These are phyloP conservation scores for Catharanthus roseus DNA, from an alignment of 257 asterid genomes.

Conservation along the genomic window DNA sequence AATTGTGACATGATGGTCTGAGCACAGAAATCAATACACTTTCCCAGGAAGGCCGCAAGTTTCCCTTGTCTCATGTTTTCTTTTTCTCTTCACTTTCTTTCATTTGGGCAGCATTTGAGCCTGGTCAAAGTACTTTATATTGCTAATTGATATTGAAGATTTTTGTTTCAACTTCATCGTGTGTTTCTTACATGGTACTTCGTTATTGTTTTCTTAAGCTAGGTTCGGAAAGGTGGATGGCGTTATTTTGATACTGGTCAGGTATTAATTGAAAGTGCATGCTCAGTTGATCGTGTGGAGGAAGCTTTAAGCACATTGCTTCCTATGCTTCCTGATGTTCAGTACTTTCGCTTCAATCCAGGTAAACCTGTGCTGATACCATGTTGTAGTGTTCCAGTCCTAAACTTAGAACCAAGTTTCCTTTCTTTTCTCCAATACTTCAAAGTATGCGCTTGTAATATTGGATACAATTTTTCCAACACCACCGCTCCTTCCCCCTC, in stretches of 20 bases:
- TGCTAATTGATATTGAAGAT: not conserved
- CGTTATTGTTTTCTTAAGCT: slow-evolving; percentile 23
- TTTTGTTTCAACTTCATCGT: not conserved
- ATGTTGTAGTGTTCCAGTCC: not conserved
- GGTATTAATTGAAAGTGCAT: slow-evolving; percentile 95
- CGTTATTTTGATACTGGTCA: slow-evolving; percentile 97
- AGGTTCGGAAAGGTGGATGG: slow-evolving; percentile 98
- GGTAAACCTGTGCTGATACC: slow-evolving; percentile 35
- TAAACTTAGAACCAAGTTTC: too few relatives aligned
- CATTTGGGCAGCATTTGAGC: not conserved
- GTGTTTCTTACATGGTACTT: not conserved
- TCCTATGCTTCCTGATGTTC: slow-evolving; percentile 92
- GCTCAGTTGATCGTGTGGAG: slow-evolving; percentile 98
- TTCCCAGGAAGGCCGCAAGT: not conserved
- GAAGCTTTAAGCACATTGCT: slow-evolving; percentile 90
- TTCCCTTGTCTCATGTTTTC: not conserved
- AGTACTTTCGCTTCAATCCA: slow-evolving; percentile 95
- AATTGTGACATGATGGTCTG: not conserved
- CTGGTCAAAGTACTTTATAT: not conserved
- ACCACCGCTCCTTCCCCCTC: too few relatives aligned
- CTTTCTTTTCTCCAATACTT: not conserved
- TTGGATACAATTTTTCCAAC: not conserved
- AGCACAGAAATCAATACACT: not conserved
- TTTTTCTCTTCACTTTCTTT: not conserved
- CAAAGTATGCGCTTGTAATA: not conserved